phyloP scores from a whole-genome alignment of 164 flowering plant species.

The Magnolia kwangsiensis region DNA sequence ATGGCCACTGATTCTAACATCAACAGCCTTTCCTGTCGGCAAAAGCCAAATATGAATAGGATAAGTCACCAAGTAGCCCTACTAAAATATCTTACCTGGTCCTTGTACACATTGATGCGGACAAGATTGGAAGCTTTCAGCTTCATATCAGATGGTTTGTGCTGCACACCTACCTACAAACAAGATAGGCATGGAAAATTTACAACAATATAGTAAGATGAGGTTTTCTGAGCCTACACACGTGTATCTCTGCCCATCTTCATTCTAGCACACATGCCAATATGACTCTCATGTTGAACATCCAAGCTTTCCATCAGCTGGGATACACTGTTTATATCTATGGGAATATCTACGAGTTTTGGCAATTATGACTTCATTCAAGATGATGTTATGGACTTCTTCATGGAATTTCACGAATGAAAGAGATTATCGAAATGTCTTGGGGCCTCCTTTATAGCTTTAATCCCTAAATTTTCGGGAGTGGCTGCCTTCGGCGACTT shows the following conservation, averaged over 20 bases:
- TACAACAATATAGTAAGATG: neutral
- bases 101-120: conserved; percentile 55
- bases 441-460: too few species aligned
- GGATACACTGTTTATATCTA: neutral
- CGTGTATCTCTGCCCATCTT: too few species aligned
- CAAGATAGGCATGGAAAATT: conserved; percentile 5
- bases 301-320: neutral
- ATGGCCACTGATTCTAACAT: neutral
- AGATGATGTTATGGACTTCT: too few species aligned
- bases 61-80: neutral
- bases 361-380: too few species aligned
- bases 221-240: neutral
- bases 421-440: too few species aligned
- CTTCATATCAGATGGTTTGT: conserved; percentile 63
- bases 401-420: too few species aligned
- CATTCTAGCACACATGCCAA: neutral
- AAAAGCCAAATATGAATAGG: neutral
- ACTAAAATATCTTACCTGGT: conserved; percentile 50
- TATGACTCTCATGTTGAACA: neutral
- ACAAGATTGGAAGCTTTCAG: conserved; percentile 64
- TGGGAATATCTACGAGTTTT: too few species aligned
- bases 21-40: neutral
- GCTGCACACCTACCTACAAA: conserved; percentile 73
- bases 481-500: too few species aligned
- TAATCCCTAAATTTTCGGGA: too few species aligned